Evolutionary conservation across 2,329 filamentous ascomycete species (phyloP).

Genomic region (Talaromyces sp.): DNA sequence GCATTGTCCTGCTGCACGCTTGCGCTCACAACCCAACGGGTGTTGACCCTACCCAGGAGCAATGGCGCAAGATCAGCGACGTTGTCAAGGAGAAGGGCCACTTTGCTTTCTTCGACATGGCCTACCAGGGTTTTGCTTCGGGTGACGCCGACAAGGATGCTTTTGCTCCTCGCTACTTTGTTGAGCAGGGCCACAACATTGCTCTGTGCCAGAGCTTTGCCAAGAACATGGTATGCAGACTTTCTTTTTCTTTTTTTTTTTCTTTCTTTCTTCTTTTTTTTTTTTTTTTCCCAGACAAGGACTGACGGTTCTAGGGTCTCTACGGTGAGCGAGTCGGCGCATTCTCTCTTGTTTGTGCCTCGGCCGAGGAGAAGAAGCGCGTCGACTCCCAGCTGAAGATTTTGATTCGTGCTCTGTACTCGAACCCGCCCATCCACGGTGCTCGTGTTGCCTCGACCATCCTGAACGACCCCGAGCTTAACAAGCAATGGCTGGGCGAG

Average conservation of each 20-base stretch:
- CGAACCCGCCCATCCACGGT: conserved; percentile 94
- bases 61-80: conserved; percentile 87
- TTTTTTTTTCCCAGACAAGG: neutral
- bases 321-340: conserved; percentile 97
- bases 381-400: conserved; percentile 99
- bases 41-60: conserved; percentile 83
- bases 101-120: conserved; percentile 98
- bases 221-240: conserved; percentile 83
- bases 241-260: no score
- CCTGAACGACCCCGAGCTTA: conserved; percentile 75
- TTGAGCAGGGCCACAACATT: conserved; percentile 84
- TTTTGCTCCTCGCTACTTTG: conserved; percentile 88
- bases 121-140: conserved; percentile 96
- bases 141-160: conserved; percentile 90
- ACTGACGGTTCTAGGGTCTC: conserved; percentile 61
- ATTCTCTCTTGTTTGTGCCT: conserved; percentile 85
- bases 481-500: conserved; percentile 91
- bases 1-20: conserved; percentile 89
- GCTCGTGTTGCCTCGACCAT: conserved; percentile 91
- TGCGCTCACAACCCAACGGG: conserved; percentile 98
- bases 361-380: conserved; percentile 86
- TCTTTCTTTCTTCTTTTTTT: no score
- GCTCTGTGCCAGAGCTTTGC: conserved; percentile 90
- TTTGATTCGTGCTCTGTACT: conserved; percentile 93
- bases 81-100: conserved; percentile 81